These are phyloP conservation scores for Sinapis alba DNA, from an alignment of 441 rosid species.

Conservation along the genomic window DNA sequence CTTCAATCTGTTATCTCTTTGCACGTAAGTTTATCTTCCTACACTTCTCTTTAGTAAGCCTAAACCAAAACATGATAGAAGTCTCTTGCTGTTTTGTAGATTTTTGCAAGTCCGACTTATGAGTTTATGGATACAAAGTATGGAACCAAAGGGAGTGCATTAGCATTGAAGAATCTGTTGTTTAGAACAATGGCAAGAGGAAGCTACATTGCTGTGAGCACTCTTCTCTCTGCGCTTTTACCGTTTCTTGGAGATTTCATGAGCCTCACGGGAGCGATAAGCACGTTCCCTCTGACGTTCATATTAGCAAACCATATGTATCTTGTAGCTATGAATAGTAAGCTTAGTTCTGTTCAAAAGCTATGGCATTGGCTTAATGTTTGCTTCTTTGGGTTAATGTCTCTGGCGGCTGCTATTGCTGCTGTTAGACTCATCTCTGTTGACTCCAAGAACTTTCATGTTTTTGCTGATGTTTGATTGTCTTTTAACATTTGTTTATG, in stretches of 20 bases:
- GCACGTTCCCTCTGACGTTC: conserved; percentile 88
- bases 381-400: conserved; percentile 59
- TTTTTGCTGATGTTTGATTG: conserved; percentile 76
- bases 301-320: conserved; percentile 94
- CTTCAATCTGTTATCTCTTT: not conserved
- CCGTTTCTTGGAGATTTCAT: conserved; percentile 92
- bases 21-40: not conserved
- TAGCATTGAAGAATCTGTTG: conserved; percentile 54
- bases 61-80: not conserved
- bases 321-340: conserved; percentile 54
- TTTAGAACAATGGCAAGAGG: conserved; percentile 80
- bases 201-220: conserved; percentile 67
- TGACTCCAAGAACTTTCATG: conserved; percentile 75
- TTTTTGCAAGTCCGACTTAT: conserved; percentile 88
- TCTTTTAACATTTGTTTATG: not conserved
- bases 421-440: conserved; percentile 75
- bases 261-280: conserved; percentile 88
- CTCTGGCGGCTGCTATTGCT: conserved; percentile 67
- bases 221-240: conserved; percentile 76
- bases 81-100: conserved; percentile 43
- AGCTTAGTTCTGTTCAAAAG: conserved; percentile 50
- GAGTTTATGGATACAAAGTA: conserved; percentile 82
- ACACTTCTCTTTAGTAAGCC: not conserved
- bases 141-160: conserved; percentile 68
- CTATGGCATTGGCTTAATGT: conserved; percentile 95